Conservation (phyloP, 768 basidiomycete species). For the Podaxis sp. region DNA sequence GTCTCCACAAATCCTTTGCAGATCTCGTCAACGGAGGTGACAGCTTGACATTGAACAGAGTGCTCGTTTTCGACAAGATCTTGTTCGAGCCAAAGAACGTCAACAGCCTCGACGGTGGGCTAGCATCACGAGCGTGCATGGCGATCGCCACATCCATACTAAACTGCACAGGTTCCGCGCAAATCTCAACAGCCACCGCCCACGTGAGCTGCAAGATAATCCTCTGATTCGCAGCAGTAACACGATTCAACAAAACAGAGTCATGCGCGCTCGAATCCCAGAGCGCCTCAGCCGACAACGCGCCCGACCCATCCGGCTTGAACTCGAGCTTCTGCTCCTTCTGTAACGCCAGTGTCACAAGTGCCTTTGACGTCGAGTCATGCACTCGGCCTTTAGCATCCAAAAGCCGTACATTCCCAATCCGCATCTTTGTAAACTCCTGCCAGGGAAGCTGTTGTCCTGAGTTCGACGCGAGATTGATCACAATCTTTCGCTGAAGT, state of each 20-base stretch:
- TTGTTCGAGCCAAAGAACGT: constrained; percentile 77
- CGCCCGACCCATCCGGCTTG: constrained; percentile 80
- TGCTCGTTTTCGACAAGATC: constrained; percentile 73
- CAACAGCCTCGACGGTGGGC: constrained; percentile 75
- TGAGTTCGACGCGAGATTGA: constrained; percentile 83
- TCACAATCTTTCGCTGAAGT: constrained; percentile 76
- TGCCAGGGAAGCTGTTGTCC: constrained; percentile 89
- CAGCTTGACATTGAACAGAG: constrained; percentile 80
- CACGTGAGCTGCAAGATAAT: constrained; percentile 77
- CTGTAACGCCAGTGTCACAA: constrained; percentile 72
- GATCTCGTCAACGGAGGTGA: constrained; percentile 85
- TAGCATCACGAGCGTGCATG: constrained; percentile 82
- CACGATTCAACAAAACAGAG: constrained; percentile 80
- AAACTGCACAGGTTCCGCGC: constrained; percentile 86
- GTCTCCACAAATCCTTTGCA: constrained; percentile 86
- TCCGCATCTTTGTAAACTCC: constrained; percentile 67
- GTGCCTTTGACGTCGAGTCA: constrained; percentile 68
- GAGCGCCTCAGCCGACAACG: constrained; percentile 63
- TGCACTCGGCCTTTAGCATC: constrained; percentile 82
- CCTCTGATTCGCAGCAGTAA: constrained; percentile 76
- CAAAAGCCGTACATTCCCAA: constrained; percentile 83
- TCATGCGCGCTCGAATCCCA: constrained; percentile 97
- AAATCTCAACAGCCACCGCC: constrained; percentile 79
- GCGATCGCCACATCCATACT: constrained; percentile 82
- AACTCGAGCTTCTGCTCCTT: constrained; percentile 74